phyloP scores from a whole-genome alignment of 805 yeast species.

The Saturnispora dispora region DNA sequence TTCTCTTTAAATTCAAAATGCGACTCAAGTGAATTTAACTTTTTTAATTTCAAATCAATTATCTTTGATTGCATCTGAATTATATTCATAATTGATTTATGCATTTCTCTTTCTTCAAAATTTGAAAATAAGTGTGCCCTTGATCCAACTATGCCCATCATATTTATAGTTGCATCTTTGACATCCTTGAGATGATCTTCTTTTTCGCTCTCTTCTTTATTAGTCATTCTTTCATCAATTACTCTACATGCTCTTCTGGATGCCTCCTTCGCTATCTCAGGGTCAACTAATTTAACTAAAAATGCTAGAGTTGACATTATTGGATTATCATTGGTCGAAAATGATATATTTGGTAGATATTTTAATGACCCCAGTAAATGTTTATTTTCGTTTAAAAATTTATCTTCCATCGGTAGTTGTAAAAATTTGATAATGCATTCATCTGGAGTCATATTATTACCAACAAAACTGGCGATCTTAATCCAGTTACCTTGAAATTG shows the following conservation, averaged over 20 bases:
- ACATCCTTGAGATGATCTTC: slow-evolving; percentile 25
- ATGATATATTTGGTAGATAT: slow-evolving; percentile 77
- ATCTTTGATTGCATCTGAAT: slow-evolving; percentile 55
- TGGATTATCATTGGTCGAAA: slow-evolving; percentile 83
- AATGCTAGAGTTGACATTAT: slow-evolving; percentile 88
- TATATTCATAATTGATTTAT: slow-evolving; percentile 45
- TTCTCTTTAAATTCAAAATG: slow-evolving; percentile 58
- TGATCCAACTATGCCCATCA: slow-evolving; percentile 70
- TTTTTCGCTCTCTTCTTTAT: neutral
- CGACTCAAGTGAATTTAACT: slow-evolving; percentile 53
- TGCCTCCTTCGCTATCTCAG: slow-evolving; percentile 77
- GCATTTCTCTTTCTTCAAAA: slow-evolving; percentile 72
- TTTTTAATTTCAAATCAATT: slow-evolving; percentile 52
- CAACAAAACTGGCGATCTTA: slow-evolving; percentile 57
- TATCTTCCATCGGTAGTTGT: slow-evolving; percentile 74
- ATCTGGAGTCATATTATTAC: slow-evolving; percentile 54
- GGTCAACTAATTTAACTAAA: slow-evolving; percentile 75
- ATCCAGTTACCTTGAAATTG: slow-evolving; percentile 71
- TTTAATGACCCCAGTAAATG: slow-evolving; percentile 63
- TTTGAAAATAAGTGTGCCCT: slow-evolving; percentile 72
- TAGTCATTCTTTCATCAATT: slow-evolving; percentile 33
- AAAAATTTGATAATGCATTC: slow-evolving; percentile 76
- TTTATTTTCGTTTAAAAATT: slow-evolving; percentile 40
- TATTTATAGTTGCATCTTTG: slow-evolving; percentile 56
- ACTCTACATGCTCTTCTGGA: slow-evolving; percentile 51